Evolutionary conservation across 331 rosid species (phyloP).

Genomic region (Spiraea crenata): DNA sequence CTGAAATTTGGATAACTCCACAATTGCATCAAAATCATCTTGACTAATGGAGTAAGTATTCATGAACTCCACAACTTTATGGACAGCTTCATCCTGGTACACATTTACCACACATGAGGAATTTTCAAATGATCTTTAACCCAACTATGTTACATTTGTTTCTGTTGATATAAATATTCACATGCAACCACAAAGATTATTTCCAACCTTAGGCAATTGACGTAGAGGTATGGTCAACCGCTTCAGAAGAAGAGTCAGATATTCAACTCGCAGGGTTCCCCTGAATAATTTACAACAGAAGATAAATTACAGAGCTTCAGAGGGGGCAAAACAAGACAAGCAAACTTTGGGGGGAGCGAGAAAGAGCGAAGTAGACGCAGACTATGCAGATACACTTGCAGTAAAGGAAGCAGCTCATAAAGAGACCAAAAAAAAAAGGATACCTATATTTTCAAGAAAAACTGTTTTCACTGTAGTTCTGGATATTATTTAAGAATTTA

Average conservation of each 20-base stretch:
- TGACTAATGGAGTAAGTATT: constrained; percentile 72
- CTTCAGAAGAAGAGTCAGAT: constrained; percentile 64
- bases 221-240: constrained; percentile 66
- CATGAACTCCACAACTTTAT: constrained; percentile 86
- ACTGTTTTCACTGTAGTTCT: background rate
- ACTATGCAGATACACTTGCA: background rate
- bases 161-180: background rate
- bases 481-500: background rate
- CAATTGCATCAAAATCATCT: constrained; percentile 79
- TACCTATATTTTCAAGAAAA: background rate
- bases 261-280: constrained; percentile 70
- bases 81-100: constrained; percentile 81
- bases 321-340: background rate
- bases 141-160: background rate
- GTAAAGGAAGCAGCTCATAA: background rate
- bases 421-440: background rate
- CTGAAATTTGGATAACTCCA: constrained; percentile 89
- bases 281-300: constrained; percentile 45
- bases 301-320: constrained; percentile 8
- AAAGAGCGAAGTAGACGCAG: background rate
- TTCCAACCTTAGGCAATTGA: constrained; percentile 69
- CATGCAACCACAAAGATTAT: constrained; percentile 5
- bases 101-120: constrained; percentile 22
- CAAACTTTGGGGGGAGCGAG: constrained; percentile 7
- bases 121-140: constrained; percentile 21